phyloP scores from a whole-genome alignment of 2,329 filamentous ascomycete genomes.

The Bisporella sp. region DNA sequence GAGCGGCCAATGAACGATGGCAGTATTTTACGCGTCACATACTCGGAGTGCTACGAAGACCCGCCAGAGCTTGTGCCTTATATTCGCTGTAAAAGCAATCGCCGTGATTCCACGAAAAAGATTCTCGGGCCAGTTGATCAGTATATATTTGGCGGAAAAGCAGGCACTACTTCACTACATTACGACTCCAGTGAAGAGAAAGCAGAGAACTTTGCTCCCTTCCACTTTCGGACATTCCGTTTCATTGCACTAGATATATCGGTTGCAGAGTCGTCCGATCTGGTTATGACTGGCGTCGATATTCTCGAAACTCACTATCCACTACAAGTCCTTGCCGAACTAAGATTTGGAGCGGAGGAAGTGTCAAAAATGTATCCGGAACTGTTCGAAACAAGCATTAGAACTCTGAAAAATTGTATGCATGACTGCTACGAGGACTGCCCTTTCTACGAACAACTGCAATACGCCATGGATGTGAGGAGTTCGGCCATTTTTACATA shows the following conservation, averaged over 20 bases:
- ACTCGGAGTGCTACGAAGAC: neutral
- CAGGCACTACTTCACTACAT: neutral
- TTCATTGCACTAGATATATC: constrained; percentile 1
- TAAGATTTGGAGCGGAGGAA: neutral
- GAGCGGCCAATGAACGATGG: neutral
- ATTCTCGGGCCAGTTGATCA: neutral
- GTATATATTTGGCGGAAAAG: neutral
- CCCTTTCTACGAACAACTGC: constrained; percentile 30
- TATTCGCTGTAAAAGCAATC: constrained; percentile 27
- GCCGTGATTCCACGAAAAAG: constrained; percentile 14
- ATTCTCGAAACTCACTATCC: constrained; percentile 1
- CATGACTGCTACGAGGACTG: constrained; percentile 27
- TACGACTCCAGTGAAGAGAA: neutral
- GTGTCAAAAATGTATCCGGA: neutral
- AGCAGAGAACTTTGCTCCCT: constrained; percentile 3
- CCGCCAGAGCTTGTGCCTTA: constrained; percentile 15
- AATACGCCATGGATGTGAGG: constrained; percentile 23
- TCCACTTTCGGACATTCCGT: constrained; percentile 6
- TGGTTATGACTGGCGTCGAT: neutral
- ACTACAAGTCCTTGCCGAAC: neutral
- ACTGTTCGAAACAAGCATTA: constrained; percentile 3
- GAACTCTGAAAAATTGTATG: constrained; percentile 10
- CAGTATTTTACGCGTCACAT: neutral
- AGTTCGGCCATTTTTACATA: constrained; percentile 27
- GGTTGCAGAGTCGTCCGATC: neutral